Conservation (phyloP, 495 filamentous ascomycete genomes). For the Penicillium alfredii region DNA sequence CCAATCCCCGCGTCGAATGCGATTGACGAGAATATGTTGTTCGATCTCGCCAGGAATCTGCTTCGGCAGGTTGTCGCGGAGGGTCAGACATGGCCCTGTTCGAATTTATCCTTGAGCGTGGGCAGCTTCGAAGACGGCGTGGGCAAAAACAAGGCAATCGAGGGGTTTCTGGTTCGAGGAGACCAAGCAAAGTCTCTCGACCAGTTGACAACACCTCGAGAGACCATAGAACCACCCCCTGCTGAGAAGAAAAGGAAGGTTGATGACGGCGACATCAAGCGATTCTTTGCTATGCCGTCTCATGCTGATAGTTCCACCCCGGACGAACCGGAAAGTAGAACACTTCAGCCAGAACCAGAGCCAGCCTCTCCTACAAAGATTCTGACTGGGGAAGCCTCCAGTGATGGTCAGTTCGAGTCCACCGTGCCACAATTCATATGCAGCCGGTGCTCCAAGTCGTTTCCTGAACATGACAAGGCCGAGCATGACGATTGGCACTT, state of each 20-base stretch:
- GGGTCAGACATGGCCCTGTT: slow-evolving; percentile 78
- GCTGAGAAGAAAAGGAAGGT: slow-evolving; percentile 32
- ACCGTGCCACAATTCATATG: slow-evolving; percentile 41
- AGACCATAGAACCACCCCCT: slow-evolving; percentile 5
- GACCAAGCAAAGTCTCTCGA: slow-evolving; percentile 57
- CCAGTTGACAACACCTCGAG: slow-evolving; percentile 11
- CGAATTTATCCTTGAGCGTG: slow-evolving; percentile 77
- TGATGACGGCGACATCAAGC: slow-evolving; percentile 29
- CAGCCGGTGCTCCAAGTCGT: slow-evolving; percentile 53
- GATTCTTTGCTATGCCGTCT: slow-evolving; percentile 29
- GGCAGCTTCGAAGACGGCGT: slow-evolving; percentile 87
- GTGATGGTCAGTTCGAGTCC: no score
- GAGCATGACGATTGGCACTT: slow-evolving; percentile 97
- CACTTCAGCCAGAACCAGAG: no score
- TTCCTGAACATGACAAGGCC: slow-evolving; percentile 52
- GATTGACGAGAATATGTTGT: slow-evolving; percentile 67
- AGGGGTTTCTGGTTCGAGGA: slow-evolving; percentile 74
- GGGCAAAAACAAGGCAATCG: slow-evolving; percentile 77
- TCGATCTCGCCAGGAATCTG: slow-evolving; percentile 68
- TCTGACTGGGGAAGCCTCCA: no score
- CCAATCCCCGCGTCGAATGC: slow-evolving; percentile 71
- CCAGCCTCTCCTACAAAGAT: no score
- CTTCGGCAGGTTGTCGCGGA: slow-evolving; percentile 72
- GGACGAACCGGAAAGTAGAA: slow-evolving; percentile 6
- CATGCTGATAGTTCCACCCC: slow-evolving; percentile 4